Evolutionary conservation across 768 basidiomycete genomes (phyloP).

Genomic region (Calocera viscosa): DNA sequence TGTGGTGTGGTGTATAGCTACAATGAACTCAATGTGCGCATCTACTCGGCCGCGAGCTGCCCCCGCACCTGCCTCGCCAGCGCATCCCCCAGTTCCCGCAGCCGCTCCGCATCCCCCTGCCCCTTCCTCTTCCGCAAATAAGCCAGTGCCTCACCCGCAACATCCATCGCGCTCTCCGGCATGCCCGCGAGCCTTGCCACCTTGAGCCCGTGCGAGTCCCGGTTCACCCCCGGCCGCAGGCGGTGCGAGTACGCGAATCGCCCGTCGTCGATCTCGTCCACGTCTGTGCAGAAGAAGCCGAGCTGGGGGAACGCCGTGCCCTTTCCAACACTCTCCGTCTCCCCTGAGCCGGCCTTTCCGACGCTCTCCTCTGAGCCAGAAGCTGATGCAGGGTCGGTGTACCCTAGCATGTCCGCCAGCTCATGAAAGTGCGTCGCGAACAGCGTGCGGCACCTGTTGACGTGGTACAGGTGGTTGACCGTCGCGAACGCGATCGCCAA

Average conservation of each 20-base stretch:
- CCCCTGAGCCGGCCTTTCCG: too few species aligned
- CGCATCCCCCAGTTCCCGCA: slow-evolving; percentile 1
- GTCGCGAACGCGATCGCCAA: slow-evolving; percentile 88
- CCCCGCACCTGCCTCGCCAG: neutral
- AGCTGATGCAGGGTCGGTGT: slow-evolving; percentile 25
- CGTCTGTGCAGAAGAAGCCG: slow-evolving; percentile 79
- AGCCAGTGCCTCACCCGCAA: slow-evolving; percentile 46
- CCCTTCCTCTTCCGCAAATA: slow-evolving; percentile 24
- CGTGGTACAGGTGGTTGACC: slow-evolving; percentile 61
- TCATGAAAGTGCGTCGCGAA: slow-evolving; percentile 99
- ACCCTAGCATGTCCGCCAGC: slow-evolving; percentile 69
- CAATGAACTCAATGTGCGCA: too few species aligned
- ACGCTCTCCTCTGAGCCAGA: neutral
- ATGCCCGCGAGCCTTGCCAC: slow-evolving; percentile 81
- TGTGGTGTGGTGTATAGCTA: neutral
- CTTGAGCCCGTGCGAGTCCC: slow-evolving; percentile 81
- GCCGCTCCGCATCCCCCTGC: slow-evolving; percentile 9
- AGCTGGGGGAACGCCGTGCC: slow-evolving; percentile 46
- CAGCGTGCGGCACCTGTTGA: slow-evolving; percentile 66
- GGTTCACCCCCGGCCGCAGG: slow-evolving; percentile 70
- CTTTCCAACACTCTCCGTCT: slow-evolving; percentile 27
- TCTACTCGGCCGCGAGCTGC: too few species aligned
- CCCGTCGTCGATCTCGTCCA: slow-evolving; percentile 64
- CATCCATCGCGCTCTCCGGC: slow-evolving; percentile 46
- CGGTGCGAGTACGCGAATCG: slow-evolving; percentile 77